Conservation (phyloP, 2,329 filamentous ascomycete genomes). For the Diplodia corticola region DNA sequence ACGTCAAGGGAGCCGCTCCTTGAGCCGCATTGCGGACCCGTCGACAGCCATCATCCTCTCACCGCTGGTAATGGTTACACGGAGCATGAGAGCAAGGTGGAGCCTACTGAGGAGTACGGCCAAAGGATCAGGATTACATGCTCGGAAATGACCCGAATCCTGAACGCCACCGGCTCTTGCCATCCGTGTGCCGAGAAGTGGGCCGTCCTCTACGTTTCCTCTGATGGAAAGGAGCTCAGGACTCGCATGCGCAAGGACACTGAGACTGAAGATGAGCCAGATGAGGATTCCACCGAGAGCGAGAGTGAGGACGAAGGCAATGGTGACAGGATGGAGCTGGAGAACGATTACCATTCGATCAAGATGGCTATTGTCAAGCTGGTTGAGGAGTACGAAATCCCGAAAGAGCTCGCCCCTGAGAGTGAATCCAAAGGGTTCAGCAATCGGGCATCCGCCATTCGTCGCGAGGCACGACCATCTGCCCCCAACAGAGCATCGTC, state of each 20-base stretch:
- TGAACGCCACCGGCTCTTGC: constrained; percentile 67
- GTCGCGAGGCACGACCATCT: constrained; percentile 36
- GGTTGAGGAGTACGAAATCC: constrained; percentile 80
- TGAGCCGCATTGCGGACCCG: constrained; percentile 43
- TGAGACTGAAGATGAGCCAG: constrained; percentile 63
- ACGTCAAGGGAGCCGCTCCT: constrained; percentile 65
- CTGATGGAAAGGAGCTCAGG: constrained; percentile 69
- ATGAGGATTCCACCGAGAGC: constrained; percentile 58
- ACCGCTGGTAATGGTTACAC: not conserved
- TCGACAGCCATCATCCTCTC: constrained; percentile 9
- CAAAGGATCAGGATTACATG: constrained; percentile 64
- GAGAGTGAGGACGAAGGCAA: constrained; percentile 49
- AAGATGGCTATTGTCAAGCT: constrained; percentile 79
- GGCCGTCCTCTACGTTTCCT: constrained; percentile 76
- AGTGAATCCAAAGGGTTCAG: constrained; percentile 65
- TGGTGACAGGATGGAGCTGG: constrained; percentile 57
- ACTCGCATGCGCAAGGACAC: constrained; percentile 71
- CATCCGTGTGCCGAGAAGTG: constrained; percentile 82
- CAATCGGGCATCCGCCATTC: constrained; percentile 61
- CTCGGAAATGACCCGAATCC: constrained; percentile 67
- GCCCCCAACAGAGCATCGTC: constrained; percentile 25
- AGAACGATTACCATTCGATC: constrained; percentile 78
- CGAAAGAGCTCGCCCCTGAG: constrained; percentile 63
- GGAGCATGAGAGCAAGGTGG: constrained; percentile 53
- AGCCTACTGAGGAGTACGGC: constrained; percentile 44